These are phyloP conservation scores for Darksidea phi DNA, from an alignment of 495 filamentous ascomycete species.

Conservation along the genomic window DNA sequence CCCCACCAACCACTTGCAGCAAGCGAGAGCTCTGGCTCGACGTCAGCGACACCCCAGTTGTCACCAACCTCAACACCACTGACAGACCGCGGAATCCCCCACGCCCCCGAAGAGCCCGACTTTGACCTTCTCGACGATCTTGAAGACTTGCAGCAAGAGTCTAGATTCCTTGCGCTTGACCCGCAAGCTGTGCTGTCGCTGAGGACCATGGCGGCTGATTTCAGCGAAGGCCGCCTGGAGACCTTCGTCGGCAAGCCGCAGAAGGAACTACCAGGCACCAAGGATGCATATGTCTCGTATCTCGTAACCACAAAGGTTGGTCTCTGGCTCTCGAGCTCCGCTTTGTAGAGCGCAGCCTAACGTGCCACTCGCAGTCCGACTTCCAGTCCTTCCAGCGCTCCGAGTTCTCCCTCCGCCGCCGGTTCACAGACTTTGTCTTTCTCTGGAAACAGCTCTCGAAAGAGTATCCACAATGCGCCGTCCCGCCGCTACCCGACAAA, in stretches of 20 bases:
- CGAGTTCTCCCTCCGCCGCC: conserved; percentile 72
- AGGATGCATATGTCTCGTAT: conserved; percentile 95
- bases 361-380: conserved; percentile 63
- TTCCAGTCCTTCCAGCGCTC: conserved; percentile 87
- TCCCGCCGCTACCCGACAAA: conserved; percentile 94
- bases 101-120: conserved; percentile 1
- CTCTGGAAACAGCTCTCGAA: conserved; percentile 83
- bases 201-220: conserved; percentile 25
- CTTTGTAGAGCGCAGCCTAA: conserved; percentile 1
- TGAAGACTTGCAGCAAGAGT: background rate
- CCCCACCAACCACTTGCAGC: background rate
- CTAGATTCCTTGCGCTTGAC: background rate
- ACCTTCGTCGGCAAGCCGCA: conserved; percentile 77
- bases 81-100: background rate
- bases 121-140: conserved; percentile 9
- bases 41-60: conserved; percentile 14
- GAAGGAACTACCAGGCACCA: conserved; percentile 96
- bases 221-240: conserved; percentile 69
- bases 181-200: too few relatives aligned
- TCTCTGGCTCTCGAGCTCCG: conserved; percentile 14
- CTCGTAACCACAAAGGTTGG: conserved; percentile 84
- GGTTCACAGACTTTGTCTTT: conserved; percentile 97
- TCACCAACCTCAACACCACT: conserved; percentile 12
- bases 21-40: conserved; percentile 7
- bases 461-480: conserved; percentile 87